Base-by-base conservation (phyloP, 1,284 basidiomycete genomes). In the Ceratobasidium sp. region DNA sequence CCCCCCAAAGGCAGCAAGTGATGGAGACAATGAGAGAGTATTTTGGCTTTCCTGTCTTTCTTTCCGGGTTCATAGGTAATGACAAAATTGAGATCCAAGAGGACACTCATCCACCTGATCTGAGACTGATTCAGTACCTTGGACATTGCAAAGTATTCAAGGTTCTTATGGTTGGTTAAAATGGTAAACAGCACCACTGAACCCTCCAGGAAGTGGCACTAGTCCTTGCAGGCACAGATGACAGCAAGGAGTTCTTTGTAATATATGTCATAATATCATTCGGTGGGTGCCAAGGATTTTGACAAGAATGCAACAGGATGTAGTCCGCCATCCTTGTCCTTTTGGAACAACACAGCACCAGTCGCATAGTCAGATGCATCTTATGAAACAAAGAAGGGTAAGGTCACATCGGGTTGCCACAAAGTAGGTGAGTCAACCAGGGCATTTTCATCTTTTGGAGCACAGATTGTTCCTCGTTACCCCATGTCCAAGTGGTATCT, bases 311-410 rank as follows among this genome's bases (percentile, higher is more conserved):
- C 48, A 5, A 74, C 31, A 1, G 72, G 72, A 7, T 59, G 74
- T 19, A 45, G 7, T 48, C 62, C 48, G 11, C n/a, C 56, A n/a
- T 75, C 65, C 3, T 6, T 53, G 22, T 27, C 24, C 67, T 60
- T 14, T 33, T 24, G 53, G 76, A 75, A 81, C 81, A 57, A 27
- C 2, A 65, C 45, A 19, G 73, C 62, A 15, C 73, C 73, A 24
- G 59, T 64, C 5, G 73, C 50, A 66, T 36, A 74, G 60, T 74
- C 73, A 4, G 73, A 74, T 1, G 33, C 36, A 44, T 74, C 50
- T 5, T 45, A 54, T 54, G 65, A 62, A 22, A 74, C 11, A 11
- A 63, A 24, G 29, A 63, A 47, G 3, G 9, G 11, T 45, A 47
- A 47, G 5, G 44, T 3, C 17, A 54, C 27, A 24, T 54, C 60